These are phyloP conservation scores for Cynara cardunculus DNA, from an alignment of 129 eudicot species.

Conservation along the genomic window DNA sequence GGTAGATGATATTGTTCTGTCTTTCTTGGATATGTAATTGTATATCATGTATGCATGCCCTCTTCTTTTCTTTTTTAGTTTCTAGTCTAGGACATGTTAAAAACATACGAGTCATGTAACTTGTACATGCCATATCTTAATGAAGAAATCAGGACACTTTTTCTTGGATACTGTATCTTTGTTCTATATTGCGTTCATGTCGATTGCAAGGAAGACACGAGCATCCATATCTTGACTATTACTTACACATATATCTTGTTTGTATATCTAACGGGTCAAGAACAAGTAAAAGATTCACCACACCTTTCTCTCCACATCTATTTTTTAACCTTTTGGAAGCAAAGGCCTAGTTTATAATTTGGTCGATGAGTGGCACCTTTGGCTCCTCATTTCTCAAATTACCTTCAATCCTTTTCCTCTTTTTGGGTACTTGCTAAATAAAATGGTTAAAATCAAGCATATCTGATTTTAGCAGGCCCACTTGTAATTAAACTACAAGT, in stretches of 20 bases:
- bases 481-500: background rate
- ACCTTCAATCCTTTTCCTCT: background rate
- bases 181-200: background rate
- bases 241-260: background rate
- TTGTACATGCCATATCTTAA: slow-evolving; percentile 19
- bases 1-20: slow-evolving; percentile 3
- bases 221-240: background rate
- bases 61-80: background rate
- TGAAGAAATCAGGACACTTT: background rate
- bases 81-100: slow-evolving; percentile 16
- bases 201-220: background rate
- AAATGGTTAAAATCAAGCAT: background rate
- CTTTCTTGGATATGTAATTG: slow-evolving; percentile 14
- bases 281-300: background rate
- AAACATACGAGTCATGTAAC: slow-evolving; percentile 13
- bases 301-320: background rate
- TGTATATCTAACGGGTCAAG: background rate
- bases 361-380: no score
- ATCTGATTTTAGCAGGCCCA: background rate
- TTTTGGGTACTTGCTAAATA: background rate
- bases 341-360: background rate
- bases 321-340: background rate
- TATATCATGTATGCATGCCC: slow-evolving; percentile 8
- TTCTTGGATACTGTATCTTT: background rate
- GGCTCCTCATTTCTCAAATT: no score